Evolutionary conservation across 768 basidiomycete species (phyloP).

Genomic region (Macrolepiota albuminosa): DNA sequence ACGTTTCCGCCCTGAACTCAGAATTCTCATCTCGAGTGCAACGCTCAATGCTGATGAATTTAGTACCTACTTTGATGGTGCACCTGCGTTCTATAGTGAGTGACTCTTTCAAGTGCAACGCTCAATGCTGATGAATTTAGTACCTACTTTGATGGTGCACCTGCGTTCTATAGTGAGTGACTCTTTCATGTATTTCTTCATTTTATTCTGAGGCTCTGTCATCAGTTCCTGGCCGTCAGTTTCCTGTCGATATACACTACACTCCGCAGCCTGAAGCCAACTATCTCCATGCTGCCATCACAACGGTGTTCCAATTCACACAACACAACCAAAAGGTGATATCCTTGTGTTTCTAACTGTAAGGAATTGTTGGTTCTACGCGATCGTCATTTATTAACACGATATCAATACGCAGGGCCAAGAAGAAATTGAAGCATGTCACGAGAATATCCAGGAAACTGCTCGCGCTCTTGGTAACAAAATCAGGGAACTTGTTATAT

Average conservation of each 20-base stretch:
- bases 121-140: constrained; percentile 98
- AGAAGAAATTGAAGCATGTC: constrained; percentile 98
- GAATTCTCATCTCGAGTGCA: constrained; percentile 91
- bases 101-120: constrained; percentile 95
- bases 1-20: constrained; percentile 90
- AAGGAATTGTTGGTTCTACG: constrained; percentile 17
- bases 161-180: constrained; percentile 82
- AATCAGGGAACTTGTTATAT: constrained; percentile 89
- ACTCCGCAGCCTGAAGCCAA: constrained; percentile 99
- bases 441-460: constrained; percentile 95
- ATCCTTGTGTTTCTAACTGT: constrained; percentile 97
- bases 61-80: constrained; percentile 94
- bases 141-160: constrained; percentile 95
- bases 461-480: constrained; percentile 94
- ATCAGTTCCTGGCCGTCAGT: constrained; percentile 91
- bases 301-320: constrained; percentile 99
- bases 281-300: constrained; percentile 97
- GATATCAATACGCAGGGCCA: constrained; percentile 60
- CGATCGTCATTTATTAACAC: neutral
- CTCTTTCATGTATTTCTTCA: neutral
- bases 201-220: constrained; percentile 8
- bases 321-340: constrained; percentile 96
- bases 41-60: constrained; percentile 99
- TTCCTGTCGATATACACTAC: constrained; percentile 97
- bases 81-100: constrained; percentile 89